phyloP scores from a whole-genome alignment of 176 grass and related monocot genomes.

The Cenchrus fungigraminus region DNA sequence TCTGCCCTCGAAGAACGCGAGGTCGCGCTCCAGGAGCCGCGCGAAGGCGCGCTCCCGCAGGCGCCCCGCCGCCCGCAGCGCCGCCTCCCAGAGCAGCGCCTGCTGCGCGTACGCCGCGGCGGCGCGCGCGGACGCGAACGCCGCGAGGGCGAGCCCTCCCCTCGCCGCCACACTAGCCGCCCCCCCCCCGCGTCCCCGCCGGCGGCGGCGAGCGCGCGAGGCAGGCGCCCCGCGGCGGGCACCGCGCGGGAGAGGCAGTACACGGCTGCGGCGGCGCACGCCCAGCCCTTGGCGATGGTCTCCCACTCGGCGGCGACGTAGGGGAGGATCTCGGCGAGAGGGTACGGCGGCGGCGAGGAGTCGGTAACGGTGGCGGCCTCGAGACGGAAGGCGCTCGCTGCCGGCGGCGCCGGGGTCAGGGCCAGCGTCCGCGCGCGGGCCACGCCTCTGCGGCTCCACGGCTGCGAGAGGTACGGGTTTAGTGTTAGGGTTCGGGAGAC shows the following conservation, averaged over 20 bases:
- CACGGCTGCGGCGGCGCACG: conserved; percentile 59
- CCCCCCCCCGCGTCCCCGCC: conserved; percentile 4
- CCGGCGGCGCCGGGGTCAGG: conserved; percentile 3
- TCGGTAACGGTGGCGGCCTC: conserved; percentile 7
- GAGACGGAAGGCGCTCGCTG: conserved; percentile 18
- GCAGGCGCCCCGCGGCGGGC: conserved; percentile 61
- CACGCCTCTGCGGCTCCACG: background rate
- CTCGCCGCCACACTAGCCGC: conserved; percentile 16
- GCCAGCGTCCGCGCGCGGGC: background rate
- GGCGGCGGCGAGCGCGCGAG: conserved; percentile 36
- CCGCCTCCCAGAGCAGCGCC: conserved; percentile 73
- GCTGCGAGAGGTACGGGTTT: conserved; percentile 1
- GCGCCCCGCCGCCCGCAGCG: conserved; percentile 45
- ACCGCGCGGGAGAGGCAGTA: conserved; percentile 67
- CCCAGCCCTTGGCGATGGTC: conserved; percentile 65
- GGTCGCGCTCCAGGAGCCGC: conserved; percentile 60
- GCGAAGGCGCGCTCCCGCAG: conserved; percentile 69
- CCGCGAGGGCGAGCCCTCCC: conserved; percentile 43
- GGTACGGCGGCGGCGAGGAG: background rate
- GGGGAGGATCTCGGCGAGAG: conserved; percentile 43
- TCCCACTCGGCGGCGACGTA: conserved; percentile 62
- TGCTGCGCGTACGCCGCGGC: conserved; percentile 62
- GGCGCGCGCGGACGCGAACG: conserved; percentile 44
- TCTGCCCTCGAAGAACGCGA: conserved; percentile 73
- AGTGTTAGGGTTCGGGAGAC: conserved; percentile 41